These are phyloP conservation scores for Vigna angularis DNA, from an alignment of 306 rosid genomes.

Conservation along the genomic window DNA sequence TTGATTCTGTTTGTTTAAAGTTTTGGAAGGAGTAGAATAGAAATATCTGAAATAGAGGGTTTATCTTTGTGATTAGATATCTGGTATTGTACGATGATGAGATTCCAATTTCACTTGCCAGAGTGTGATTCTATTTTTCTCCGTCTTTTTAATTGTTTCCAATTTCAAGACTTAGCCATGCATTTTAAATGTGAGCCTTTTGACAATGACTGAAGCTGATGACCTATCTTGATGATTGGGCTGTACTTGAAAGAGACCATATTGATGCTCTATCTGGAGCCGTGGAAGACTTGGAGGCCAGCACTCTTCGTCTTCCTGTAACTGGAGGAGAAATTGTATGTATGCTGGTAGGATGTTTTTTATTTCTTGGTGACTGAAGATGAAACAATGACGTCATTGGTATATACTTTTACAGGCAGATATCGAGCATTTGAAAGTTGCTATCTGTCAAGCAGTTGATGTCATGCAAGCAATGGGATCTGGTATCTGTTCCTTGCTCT, in stretches of 20 bases:
- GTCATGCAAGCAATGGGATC: slow-evolving; percentile 87
- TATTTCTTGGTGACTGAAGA: slow-evolving; percentile 13
- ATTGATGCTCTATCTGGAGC: slow-evolving; percentile 82
- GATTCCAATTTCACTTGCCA: slow-evolving; percentile 33
- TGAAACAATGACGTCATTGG: slow-evolving; percentile 10
- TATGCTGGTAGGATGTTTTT: neutral
- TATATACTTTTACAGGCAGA: slow-evolving; percentile 61
- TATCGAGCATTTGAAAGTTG: slow-evolving; percentile 74
- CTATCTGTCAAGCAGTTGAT: slow-evolving; percentile 83
- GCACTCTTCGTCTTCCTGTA: slow-evolving; percentile 93
- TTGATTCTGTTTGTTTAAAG: neutral
- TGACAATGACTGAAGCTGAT: slow-evolving; percentile 64
- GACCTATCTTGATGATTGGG: slow-evolving; percentile 87
- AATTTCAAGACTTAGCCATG: slow-evolving; percentile 29
- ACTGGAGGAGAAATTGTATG: slow-evolving; percentile 89
- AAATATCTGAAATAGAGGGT: slow-evolving; percentile 15
- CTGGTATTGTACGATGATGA: slow-evolving; percentile 1
- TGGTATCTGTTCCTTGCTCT: slow-evolving; percentile 68
- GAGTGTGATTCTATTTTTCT: slow-evolving; percentile 20
- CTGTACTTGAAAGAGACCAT: slow-evolving; percentile 76
- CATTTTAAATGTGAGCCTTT: slow-evolving; percentile 41
- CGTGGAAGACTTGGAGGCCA: slow-evolving; percentile 88
- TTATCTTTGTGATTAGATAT: slow-evolving; percentile 15
- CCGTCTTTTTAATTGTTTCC: slow-evolving; percentile 19
- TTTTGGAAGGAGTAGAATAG: neutral